Percentiles rank a stretch among this genome's conserved stretches.
Evolutionary conservation across 2,329 filamentous ascomycete species (phyloP).

Genomic region (Trichoderma aggressivum): DNA sequence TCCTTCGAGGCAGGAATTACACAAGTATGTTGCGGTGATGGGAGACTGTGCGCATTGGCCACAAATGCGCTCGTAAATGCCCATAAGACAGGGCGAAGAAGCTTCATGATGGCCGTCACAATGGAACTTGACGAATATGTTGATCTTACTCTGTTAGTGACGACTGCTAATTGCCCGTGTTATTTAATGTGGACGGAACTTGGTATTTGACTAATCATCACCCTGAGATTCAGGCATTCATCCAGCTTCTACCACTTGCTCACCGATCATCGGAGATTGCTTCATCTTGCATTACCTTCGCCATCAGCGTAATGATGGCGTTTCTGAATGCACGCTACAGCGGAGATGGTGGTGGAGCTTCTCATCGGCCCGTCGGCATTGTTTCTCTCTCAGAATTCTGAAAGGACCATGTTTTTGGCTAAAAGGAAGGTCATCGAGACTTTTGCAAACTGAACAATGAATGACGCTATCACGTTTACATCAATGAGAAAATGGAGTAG

Average conservation of each 20-base stretch:
- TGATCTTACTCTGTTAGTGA: background rate
- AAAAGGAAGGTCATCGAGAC: background rate
- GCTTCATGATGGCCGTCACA: background rate
- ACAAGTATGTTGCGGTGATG: background rate
- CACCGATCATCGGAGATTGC: background rate
- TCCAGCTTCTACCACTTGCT: background rate
- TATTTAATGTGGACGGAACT: background rate
- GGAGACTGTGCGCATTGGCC: background rate
- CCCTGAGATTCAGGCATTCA: background rate
- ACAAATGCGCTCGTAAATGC: background rate
- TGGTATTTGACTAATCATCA: background rate
- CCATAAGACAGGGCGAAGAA: background rate
- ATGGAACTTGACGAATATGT: background rate
- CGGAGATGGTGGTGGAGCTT: background rate
- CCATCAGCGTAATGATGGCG: background rate
- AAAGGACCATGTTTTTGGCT: background rate
- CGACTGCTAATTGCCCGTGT: too few species aligned
- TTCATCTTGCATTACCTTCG: background rate
- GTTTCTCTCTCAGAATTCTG: background rate
- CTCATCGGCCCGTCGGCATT: background rate
- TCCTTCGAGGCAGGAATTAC: background rate
- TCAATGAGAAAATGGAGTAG: background rate
- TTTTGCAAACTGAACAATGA: background rate
- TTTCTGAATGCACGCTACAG: background rate
- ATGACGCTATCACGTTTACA: background rate